Percentiles rank a stretch among this genome's conserved stretches.
Conservation (phyloP, 1,139 yeast genomes). For the Taiozyma sp. region DNA sequence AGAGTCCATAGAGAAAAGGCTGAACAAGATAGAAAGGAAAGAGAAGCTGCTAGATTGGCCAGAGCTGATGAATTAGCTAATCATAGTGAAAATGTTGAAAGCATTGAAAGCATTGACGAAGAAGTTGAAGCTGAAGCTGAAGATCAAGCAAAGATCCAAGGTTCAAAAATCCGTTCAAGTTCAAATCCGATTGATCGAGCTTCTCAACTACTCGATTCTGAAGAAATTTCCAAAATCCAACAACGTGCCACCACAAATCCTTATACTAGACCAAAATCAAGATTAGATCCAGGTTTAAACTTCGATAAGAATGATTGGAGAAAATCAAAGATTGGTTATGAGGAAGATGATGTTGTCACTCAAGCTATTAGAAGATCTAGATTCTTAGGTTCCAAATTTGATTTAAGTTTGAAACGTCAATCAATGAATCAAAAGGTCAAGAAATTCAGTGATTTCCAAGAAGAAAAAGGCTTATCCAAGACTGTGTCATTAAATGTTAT, state of each 20-base stretch:
- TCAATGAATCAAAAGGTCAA: conserved; percentile 34
- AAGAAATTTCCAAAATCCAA: conserved; percentile 25
- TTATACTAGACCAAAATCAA: conserved; percentile 57
- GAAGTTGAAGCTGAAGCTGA: conserved; percentile 13
- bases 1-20: conserved; percentile 12
- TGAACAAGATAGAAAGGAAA: conserved; percentile 15
- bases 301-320: conserved; percentile 22
- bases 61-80: conserved; percentile 10
- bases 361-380: conserved; percentile 36
- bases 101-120: conserved; percentile 7
- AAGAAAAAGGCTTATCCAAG: conserved; percentile 10
- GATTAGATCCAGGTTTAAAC: conserved; percentile 54
- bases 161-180: conserved; percentile 28
- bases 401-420: conserved; percentile 21
- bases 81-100: conserved; percentile 5
- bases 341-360: conserved; percentile 21
- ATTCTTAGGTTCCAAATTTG: conserved; percentile 36
- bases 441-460: conserved; percentile 41
- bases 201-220: conserved; percentile 19
- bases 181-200: conserved; percentile 29
- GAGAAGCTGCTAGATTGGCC: conserved; percentile 17
- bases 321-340: conserved; percentile 13
- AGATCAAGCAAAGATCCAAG: conserved; percentile 8
- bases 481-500: conserved; percentile 8
- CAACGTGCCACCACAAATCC: conserved; percentile 36